These are phyloP conservation scores for Capronia coronata DNA, from an alignment of 2,329 filamentous ascomycete genomes.

Conservation along the genomic window DNA sequence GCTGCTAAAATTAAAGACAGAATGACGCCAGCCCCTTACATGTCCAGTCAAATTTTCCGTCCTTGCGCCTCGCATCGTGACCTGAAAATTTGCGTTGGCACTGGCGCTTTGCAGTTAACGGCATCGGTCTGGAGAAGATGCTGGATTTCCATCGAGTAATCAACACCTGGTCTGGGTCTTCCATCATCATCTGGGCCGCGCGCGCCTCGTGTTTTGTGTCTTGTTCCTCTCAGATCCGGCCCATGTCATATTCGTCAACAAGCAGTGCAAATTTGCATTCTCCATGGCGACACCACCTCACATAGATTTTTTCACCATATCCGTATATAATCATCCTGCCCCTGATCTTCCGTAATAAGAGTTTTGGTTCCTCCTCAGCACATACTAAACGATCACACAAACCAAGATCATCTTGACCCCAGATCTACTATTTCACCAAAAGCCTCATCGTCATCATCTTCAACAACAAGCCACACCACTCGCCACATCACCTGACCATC, in stretches of 20 bases:
- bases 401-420: neutral
- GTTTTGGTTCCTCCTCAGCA: neutral
- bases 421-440: no score
- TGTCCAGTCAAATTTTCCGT: neutral
- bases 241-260: conserved; percentile 1
- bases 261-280: conserved; percentile 3
- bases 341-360: neutral
- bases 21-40: conserved; percentile 6
- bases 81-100: conserved; percentile 23
- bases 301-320: neutral
- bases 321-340: conserved; percentile 1
- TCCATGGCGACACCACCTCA: neutral
- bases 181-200: neutral
- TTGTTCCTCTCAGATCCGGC: neutral
- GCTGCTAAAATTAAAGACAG: conserved; percentile 1
- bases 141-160: conserved; percentile 19
- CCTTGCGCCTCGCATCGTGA: conserved; percentile 14
- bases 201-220: neutral
- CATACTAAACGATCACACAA: neutral
- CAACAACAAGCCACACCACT: neutral
- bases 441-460: neutral
- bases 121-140: conserved; percentile 15
- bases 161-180: neutral
- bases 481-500: neutral
- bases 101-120: conserved; percentile 25